Conservation (phyloP, 225 moss, liverwort and hornwort species). For the Bryum argenteum region DNA sequence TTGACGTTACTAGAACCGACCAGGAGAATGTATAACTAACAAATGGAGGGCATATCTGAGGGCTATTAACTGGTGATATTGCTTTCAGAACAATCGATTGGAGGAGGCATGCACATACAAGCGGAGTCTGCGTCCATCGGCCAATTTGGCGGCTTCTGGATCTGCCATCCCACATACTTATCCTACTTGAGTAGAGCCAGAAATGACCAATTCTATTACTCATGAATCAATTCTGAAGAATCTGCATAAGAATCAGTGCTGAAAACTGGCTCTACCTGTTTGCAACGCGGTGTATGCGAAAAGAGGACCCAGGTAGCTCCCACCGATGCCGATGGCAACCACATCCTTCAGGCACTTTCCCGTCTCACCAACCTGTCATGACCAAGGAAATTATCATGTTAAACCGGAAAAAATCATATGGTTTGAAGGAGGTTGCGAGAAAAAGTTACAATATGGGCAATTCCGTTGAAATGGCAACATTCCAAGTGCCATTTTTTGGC, state of each 20-base stretch:
- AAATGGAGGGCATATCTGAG: background rate
- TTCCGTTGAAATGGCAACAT: too few species aligned
- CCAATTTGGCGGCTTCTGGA: constrained; percentile 70
- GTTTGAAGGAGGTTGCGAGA: background rate
- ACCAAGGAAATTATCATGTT: background rate
- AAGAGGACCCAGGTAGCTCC: constrained; percentile 92
- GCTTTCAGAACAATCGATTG: constrained; percentile 11
- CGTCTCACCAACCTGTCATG: constrained; percentile 71
- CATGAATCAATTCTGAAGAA: too few species aligned
- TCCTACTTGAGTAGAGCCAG: constrained; percentile 6
- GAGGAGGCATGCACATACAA: constrained; percentile 62
- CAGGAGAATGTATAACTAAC: background rate
- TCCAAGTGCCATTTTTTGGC: too few species aligned
- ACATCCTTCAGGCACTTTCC: constrained; percentile 84
- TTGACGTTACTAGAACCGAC: constrained; percentile 14
- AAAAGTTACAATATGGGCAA: too few species aligned
- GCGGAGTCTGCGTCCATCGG: constrained; percentile 87
- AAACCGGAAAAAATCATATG: background rate
- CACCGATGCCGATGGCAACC: constrained; percentile 93
- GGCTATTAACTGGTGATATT: background rate
- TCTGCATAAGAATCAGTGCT: too few species aligned
- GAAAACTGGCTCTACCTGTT: constrained; percentile 54
- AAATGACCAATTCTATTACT: background rate
- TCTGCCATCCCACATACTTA: constrained; percentile 49
- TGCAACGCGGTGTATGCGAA: constrained; percentile 87